phyloP scores from a whole-genome alignment of 306 rosid species.

The Inga laurina region DNA sequence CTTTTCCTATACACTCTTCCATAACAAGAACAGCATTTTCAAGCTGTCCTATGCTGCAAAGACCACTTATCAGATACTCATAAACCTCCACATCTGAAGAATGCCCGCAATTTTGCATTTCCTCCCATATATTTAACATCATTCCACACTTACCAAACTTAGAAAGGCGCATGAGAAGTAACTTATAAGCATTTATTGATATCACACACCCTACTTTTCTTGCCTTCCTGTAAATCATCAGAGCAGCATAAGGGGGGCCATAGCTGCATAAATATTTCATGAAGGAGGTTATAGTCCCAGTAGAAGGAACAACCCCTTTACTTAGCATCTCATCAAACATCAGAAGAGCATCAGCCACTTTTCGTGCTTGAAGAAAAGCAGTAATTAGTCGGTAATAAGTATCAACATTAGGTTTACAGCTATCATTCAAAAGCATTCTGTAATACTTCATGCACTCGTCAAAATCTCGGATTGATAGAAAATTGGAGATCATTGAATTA shows the following conservation, averaged over 20 bases:
- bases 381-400: constrained; percentile 62
- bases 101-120: constrained; percentile 83
- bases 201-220: constrained; percentile 63
- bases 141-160: constrained; percentile 86
- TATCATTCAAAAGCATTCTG: constrained; percentile 51
- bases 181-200: constrained; percentile 71
- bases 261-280: constrained; percentile 71
- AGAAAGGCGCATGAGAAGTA: constrained; percentile 80
- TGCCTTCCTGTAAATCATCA: constrained; percentile 72
- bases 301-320: constrained; percentile 61
- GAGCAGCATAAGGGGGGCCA: constrained; percentile 92
- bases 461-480: constrained; percentile 51
- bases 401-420: constrained; percentile 58
- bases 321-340: constrained; percentile 81
- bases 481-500: constrained; percentile 79
- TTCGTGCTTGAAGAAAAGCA: constrained; percentile 60
- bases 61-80: constrained; percentile 72
- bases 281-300: constrained; percentile 63
- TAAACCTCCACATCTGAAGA: constrained; percentile 72
- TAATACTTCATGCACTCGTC: constrained; percentile 61
- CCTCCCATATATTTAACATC: constrained; percentile 73
- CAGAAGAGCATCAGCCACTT: constrained; percentile 79
- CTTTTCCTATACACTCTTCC: constrained; percentile 81
- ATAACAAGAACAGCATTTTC: constrained; percentile 86
- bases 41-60: constrained; percentile 79